Evolutionary conservation across 179 eudicot species (phyloP).

Genomic region (Kewa caespitosa): DNA sequence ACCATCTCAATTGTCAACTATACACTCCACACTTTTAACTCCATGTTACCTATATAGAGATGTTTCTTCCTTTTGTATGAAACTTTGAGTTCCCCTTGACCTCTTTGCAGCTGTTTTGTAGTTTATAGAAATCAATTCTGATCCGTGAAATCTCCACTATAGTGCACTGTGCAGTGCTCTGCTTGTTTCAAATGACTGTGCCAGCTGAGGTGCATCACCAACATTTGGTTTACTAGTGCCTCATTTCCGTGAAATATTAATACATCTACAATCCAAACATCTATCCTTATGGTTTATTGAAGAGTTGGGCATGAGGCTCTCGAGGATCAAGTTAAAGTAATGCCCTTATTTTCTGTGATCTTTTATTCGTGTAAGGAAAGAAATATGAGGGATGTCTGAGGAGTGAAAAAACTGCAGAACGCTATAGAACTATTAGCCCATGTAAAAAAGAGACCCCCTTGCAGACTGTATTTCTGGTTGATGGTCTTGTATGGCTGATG

Average conservation of each 20-base stretch:
- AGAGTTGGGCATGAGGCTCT: background rate
- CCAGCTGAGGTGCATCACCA: background rate
- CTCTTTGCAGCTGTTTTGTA: background rate
- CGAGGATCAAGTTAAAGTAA: background rate
- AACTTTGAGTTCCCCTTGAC: background rate
- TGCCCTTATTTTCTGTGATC: background rate
- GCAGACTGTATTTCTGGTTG: background rate
- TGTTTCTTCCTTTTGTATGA: background rate
- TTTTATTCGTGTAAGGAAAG: background rate
- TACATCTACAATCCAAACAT: too few species aligned
- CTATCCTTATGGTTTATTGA: too few species aligned
- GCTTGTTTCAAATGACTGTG: background rate
- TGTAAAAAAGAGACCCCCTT: background rate
- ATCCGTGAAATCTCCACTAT: background rate
- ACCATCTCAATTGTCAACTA: background rate
- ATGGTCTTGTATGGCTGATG: slow-evolving; percentile 8
- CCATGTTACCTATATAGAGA: background rate
- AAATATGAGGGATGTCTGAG: too few species aligned
- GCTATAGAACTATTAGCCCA: background rate
- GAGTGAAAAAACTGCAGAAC: background rate
- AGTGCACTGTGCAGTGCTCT: background rate
- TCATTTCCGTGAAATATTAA: too few species aligned
- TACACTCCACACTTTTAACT: background rate
- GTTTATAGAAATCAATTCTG: too few species aligned
- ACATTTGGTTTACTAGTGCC: too few species aligned